phyloP scores from a whole-genome alignment of 2,329 filamentous ascomycete genomes.

The Penicillium digitatum region DNA sequence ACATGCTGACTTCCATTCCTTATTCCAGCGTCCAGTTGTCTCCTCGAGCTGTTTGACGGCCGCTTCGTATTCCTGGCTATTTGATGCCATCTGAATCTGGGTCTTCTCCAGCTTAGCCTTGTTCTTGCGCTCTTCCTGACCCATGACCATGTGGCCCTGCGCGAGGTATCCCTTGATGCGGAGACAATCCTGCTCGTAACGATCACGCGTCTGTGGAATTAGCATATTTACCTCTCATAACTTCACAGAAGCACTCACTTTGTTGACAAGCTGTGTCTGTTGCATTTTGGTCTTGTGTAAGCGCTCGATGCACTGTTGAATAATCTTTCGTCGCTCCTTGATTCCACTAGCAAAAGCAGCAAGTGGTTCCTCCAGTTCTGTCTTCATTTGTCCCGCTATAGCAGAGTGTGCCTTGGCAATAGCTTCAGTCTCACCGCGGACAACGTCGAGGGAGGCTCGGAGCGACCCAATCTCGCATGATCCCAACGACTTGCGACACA shows the following conservation, averaged over 20 bases:
- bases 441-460: slow-evolving; percentile 76
- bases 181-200: slow-evolving; percentile 94
- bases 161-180: slow-evolving; percentile 98
- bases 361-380: slow-evolving; percentile 88
- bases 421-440: slow-evolving; percentile 82
- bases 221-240: neutral
- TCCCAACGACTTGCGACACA: slow-evolving; percentile 84
- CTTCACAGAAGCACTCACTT: slow-evolving; percentile 52
- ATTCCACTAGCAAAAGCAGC: slow-evolving; percentile 88
- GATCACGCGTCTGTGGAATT: slow-evolving; percentile 67
- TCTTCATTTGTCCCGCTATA: slow-evolving; percentile 92
- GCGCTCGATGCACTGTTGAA: slow-evolving; percentile 91
- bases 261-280: slow-evolving; percentile 87
- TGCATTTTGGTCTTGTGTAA: slow-evolving; percentile 88
- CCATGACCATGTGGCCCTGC: slow-evolving; percentile 99
- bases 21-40: slow-evolving; percentile 91
- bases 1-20: slow-evolving; percentile 96
- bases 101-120: slow-evolving; percentile 99
- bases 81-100: slow-evolving; percentile 86
- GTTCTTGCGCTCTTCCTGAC: slow-evolving; percentile 96
- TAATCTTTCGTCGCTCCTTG: slow-evolving; percentile 95
- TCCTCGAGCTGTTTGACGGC: slow-evolving; percentile 92
- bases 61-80: slow-evolving; percentile 88
- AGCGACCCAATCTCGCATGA: slow-evolving; percentile 83
- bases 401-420: slow-evolving; percentile 92